Evolutionary conservation across 768 basidiomycete genomes (phyloP).

Genomic region (Calocera cornea): DNA sequence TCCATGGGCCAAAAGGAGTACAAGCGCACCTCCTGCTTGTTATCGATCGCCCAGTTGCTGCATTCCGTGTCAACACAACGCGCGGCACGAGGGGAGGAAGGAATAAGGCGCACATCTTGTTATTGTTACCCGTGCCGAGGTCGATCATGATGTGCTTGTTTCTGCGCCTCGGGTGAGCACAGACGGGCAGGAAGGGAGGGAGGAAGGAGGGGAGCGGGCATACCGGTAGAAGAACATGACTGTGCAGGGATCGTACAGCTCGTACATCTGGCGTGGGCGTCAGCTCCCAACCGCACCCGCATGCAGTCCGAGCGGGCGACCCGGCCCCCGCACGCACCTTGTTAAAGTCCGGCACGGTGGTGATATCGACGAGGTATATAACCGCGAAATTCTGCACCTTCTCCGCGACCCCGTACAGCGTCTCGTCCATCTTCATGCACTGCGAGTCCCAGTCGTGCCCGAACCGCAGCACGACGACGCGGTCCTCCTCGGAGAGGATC

Average conservation of each 20-base stretch:
- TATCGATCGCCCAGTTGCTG: conserved; percentile 98
- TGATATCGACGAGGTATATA: conserved; percentile 90
- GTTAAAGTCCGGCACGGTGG: conserved; percentile 95
- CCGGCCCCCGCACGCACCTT: conserved; percentile 42
- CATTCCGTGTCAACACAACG: neutral
- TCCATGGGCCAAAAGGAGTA: neutral
- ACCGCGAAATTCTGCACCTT: conserved; percentile 98
- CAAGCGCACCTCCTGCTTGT: conserved; percentile 78
- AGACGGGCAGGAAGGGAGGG: conserved; percentile 8
- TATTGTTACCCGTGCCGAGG: conserved; percentile 98
- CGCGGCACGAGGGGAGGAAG: neutral
- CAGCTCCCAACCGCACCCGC: neutral
- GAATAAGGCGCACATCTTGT: conserved; percentile 69
- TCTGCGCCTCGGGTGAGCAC: conserved; percentile 33
- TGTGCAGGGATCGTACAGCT: conserved; percentile 91
- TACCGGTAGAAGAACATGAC: conserved; percentile 99
- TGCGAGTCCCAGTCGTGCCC: conserved; percentile 87
- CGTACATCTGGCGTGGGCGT: conserved; percentile 67
- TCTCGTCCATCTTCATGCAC: conserved; percentile 99
- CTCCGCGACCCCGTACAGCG: conserved; percentile 78
- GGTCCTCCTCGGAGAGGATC: conserved; percentile 94
- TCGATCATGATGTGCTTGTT: conserved; percentile 99
- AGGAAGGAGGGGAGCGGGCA: conserved; percentile 18
- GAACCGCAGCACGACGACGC: conserved; percentile 87
- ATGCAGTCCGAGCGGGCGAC: neutral